Evolutionary conservation across 2,329 filamentous ascomycete species (phyloP).

Genomic region (Allantophomopsis lycopodina): DNA sequence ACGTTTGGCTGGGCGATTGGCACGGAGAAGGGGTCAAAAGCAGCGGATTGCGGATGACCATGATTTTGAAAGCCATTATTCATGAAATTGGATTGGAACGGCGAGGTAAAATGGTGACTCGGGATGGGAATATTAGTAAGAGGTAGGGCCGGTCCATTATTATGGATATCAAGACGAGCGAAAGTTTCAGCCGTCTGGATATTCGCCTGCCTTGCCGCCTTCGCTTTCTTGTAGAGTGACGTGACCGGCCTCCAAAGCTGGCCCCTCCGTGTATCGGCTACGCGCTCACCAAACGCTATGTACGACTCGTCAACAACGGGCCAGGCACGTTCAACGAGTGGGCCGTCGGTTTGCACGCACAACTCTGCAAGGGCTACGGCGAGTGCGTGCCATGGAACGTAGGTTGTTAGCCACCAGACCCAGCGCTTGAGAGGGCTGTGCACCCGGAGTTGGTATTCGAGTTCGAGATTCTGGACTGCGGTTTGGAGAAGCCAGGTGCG

Average conservation of each 20-base stretch:
- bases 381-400: slow-evolving; percentile 40
- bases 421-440: slow-evolving; percentile 20
- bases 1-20: too few relatives aligned
- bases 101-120: too few relatives aligned
- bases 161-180: too few relatives aligned
- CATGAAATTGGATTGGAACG: too few relatives aligned
- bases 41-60: too few relatives aligned
- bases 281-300: slow-evolving; percentile 25
- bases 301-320: slow-evolving; percentile 29
- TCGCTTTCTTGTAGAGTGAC: slow-evolving; percentile 36
- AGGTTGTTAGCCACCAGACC: slow-evolving; percentile 33
- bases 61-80: too few relatives aligned
- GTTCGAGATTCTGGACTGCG: slow-evolving; percentile 24
- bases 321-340: slow-evolving; percentile 35
- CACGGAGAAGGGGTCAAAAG: too few relatives aligned
- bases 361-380: slow-evolving; percentile 37
- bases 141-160: too few relatives aligned
- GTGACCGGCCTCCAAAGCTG: slow-evolving; percentile 39
- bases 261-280: slow-evolving; percentile 35
- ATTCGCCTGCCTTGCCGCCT: slow-evolving; percentile 14
- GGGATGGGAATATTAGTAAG: too few relatives aligned
- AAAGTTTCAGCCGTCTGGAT: too few relatives aligned
- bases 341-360: slow-evolving; percentile 30
- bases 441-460: not conserved
- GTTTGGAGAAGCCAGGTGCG: slow-evolving; percentile 21